Evolutionary conservation across 352 stramenopile genomes (phyloP), one percentile per base, ranked within the genome.

Genomic region (Discostella stelligera): DNA sequence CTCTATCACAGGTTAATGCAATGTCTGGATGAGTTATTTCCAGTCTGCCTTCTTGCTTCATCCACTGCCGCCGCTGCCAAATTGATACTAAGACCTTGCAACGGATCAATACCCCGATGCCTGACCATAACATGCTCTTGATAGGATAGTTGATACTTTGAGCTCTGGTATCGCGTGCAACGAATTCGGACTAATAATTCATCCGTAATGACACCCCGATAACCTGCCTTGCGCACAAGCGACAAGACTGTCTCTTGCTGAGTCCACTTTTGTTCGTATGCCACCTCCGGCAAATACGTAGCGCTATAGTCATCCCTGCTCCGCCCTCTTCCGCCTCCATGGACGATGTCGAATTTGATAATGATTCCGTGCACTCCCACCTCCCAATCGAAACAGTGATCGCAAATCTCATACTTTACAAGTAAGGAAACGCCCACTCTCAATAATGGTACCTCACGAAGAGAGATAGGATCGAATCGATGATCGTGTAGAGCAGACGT

Each of bases 281-380:
- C 80, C 2, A 93, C 87, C 74, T 91, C 85, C 0, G 87, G 87
- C 20, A 93, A 63, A 65, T 87, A 91, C 25, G 87, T 92, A 10
- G 79, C 83, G 52, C 56, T 73, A 21, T 72, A 81, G 8, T 39
- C 7, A 46, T 48, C 11, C 30, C 13, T 60, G 20, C 21, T n/a
- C 14, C 61, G 20, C 3, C 37, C 37, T 66, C 25, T 62, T 2
- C 44, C 27, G 14, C 49, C 44, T 9, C 46, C 54, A n/a, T 30
- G 71, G 4, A 54, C n/a, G 8, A 53, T 37, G 8, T 55, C 25
- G 66, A 90, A 88, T 52, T 79, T 77, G 30, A 93, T 90, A 21
- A 90, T 77, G 46, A 93, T 91, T 10, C 87, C 87, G 72, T 93
- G 87, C 53, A 81, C 55, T n/a, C 87, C 87, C 44, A 93, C 82